Evolutionary conservation across 2,329 filamentous ascomycete species (phyloP), one percentile per base, ranked within the genome.

Genomic region (Calycina marina): DNA sequence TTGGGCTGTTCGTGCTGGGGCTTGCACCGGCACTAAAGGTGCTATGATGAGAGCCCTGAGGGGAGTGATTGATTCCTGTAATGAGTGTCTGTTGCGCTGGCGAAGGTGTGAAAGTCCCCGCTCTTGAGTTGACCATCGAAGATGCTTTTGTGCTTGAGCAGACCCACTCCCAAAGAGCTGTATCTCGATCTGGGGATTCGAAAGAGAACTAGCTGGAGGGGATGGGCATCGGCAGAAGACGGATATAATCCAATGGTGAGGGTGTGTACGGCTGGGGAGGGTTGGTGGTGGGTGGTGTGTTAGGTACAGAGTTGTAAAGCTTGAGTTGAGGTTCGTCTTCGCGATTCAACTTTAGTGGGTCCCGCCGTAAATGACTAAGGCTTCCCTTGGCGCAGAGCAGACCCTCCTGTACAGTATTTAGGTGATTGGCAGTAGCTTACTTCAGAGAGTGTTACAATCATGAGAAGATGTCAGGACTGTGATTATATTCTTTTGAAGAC

Each of bases 11-110:
- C 15, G 49, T 52, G 36, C 50, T 53, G 31, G 51, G 50, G 29
- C 51, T 53, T 25, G 49, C 48, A 36, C 45, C 44, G 40, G 50
- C 48, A 48, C 50, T 55, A 34, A 53, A 51, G 30, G 46, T 41
- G 59, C 58, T 48, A 60, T 68, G 54, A 60, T 71, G 45, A 56
- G 65, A 48, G 29, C 50, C 43, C 44, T 55, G 52, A 32, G 51
- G 50, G 38, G 52, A 55, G 46, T 55, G 51, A 39, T 44, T 50
- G 29, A 50, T 35, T 35, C 49, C 51, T 32, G 52, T 54, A 34
- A 50, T 43, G 31, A 54, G 53, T 32, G 47, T 51, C 45, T 53
- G 50, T 34, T 48, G 48, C 40, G 47, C 45, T 39, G 46, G 47
- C 45, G 48, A 52, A 51, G 50, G 50, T 53, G 50, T 51, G 37